Base-by-base conservation (phyloP, 2,329 filamentous ascomycete species). In the Ascocoryne sarcoides region DNA sequence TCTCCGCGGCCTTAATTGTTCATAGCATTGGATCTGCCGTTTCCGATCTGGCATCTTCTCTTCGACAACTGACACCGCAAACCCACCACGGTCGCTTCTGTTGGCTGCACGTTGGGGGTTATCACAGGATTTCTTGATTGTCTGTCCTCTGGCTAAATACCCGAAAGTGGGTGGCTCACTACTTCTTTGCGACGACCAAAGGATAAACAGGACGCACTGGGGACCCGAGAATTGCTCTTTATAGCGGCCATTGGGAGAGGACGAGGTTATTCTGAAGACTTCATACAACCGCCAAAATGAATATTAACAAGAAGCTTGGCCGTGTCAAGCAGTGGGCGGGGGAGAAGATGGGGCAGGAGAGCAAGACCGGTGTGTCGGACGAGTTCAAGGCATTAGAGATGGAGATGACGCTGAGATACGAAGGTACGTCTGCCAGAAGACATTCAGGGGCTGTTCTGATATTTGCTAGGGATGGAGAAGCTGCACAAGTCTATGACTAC, bases 271-370 rank as follows among this genome's bases (percentile, higher is more conserved):
- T 26, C 23, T 7, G 23, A n/a, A n/a, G n/a, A 26, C 7, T 12
- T 7, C 23, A 26, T 26, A 17, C 29, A 50, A 29, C 38, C 48
- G 48, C 49, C 26, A 54, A 44, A n/a, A 60, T 60, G 58, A 60
- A 60, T 52, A 58, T 60, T 50, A 60, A 56, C 65, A 95, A 94
- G 72, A 95, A 93, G 62, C 79, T 96, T 61, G 90, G 89, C 66
- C 83, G 90, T 59, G 82, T 94, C 70, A 93, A 90, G 70, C 90
- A 96, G 82, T 96, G 90, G 90, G 87, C 89, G 28, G 87, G 87
- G 53, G 90, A 96, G 68, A 86, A 89, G 66, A 95, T 96, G 85
- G 90, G 90, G 55, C 78, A 77, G 50, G 89, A 95, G 65, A 75
- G 81, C 65, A 92, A 88, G 67, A 95, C 90, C 8, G 78, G 73